Base-by-base conservation (phyloP, 257 asterid genomes). In the Solanum rostratum region DNA sequence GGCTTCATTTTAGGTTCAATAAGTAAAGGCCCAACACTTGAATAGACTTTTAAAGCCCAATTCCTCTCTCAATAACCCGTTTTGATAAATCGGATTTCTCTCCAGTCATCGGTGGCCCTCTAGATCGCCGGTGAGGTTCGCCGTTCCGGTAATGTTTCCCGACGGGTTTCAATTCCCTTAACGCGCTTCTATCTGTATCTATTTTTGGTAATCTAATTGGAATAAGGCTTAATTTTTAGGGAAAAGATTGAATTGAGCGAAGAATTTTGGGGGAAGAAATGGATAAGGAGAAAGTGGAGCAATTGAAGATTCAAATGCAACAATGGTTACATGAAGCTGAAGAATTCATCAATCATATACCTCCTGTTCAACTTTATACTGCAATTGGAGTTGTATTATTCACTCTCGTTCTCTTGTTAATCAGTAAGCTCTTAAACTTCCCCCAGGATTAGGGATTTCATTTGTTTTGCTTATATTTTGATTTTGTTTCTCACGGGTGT, bases 261-360 rank as follows among this genome's bases (percentile, higher is more conserved):
- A 45, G 81, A 73, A 45, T 73, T 45, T n/a, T 43, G n/a, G 13
- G 43, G 22, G 41, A 7, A 12, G 43, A 46, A 9, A 91, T 91
- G 93, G 90, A 90, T 27, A 88, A 83, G 55, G 96, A 90, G 87
- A 88, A 90, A 87, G 7, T 92, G 13, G 95, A 86, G 78, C 87
- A 87, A 84, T 52, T 92, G 86, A 92, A 90, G 91, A 88, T 87
- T 85, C 92, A 91, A 80, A 53, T 85, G 80, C 90, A 91, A 79
- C 86, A 83, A 59, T 88, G 87, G 50, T 24, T 86, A 46, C 83
- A 79, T 53, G 89, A 91, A 79, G 78, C 90, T 27, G 90, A 85
- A 41, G 90, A 87, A 15, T 88, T 83, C 55, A 62, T 90, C 83
- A 93, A 66, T 53, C 76, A 83, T 33, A 78, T 91, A 53, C 97